Conservation (phyloP, 345 rosid species). For the Stellera chamaejasme region DNA sequence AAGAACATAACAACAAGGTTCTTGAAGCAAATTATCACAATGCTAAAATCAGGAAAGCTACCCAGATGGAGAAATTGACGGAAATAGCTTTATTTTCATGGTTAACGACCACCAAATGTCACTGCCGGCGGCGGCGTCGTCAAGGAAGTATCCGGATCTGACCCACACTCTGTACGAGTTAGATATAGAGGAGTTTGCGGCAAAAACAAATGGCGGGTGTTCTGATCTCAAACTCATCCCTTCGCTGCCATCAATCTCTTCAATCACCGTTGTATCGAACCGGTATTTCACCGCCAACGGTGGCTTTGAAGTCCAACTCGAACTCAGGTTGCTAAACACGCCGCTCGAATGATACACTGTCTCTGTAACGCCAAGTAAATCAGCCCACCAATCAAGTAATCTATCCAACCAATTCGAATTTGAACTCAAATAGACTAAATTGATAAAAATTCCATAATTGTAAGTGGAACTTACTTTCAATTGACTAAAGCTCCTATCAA, state of each 20-base stretch:
- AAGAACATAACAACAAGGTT: too few species aligned
- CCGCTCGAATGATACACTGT: slow-evolving; percentile 95
- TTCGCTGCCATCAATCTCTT: slow-evolving; percentile 7
- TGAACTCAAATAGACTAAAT: not conserved
- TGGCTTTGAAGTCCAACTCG: slow-evolving; percentile 94
- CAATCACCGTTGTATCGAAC: slow-evolving; percentile 53
- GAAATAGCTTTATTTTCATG: too few species aligned
- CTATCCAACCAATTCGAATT: not conserved
- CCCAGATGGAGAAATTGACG: too few species aligned
- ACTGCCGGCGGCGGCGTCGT: too few species aligned
- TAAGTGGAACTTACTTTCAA: slow-evolving; percentile 49
- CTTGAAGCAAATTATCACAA: too few species aligned
- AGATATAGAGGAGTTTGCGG: too few species aligned
- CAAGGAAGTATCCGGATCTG: too few species aligned
- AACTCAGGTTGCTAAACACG: slow-evolving; percentile 78
- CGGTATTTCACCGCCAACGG: slow-evolving; percentile 87
- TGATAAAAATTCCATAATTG: not conserved
- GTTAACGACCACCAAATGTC: too few species aligned
- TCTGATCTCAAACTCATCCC: too few species aligned
- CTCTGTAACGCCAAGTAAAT: slow-evolving; percentile 30
- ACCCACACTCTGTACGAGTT: too few species aligned
- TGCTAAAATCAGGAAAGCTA: too few species aligned
- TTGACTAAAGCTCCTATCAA: slow-evolving; percentile 83
- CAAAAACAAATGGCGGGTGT: too few species aligned
- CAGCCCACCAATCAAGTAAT: not conserved